These are phyloP conservation scores for Nemania diffusa DNA, from an alignment of 2,329 filamentous ascomycete genomes.

Conservation along the genomic window DNA sequence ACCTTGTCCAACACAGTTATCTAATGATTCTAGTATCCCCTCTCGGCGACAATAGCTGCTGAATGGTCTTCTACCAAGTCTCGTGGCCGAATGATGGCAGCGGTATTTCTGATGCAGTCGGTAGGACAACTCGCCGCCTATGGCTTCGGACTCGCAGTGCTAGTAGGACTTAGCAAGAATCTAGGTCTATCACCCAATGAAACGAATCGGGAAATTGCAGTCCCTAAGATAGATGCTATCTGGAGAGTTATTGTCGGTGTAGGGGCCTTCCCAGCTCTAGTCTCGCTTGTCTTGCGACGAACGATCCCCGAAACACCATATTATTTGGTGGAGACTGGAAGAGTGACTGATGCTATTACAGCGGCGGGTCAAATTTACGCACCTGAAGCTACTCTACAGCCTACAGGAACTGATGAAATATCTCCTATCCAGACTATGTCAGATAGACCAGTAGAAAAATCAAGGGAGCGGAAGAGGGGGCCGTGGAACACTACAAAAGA, in stretches of 20 bases:
- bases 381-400: constrained; percentile 31
- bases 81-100: constrained; percentile 74
- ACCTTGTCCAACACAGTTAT: neutral
- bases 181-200: constrained; percentile 25
- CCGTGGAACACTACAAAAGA: constrained; percentile 12
- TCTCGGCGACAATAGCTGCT: constrained; percentile 73
- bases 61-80: constrained; percentile 72
- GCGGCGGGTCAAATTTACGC: constrained; percentile 38
- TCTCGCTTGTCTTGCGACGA: constrained; percentile 59
- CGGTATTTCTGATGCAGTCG: constrained; percentile 76
- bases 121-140: constrained; percentile 74
- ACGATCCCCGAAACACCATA: constrained; percentile 61
- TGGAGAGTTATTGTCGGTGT: constrained; percentile 62
- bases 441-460: constrained; percentile 10
- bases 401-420: constrained; percentile 13
- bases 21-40: constrained; percentile 62
- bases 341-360: constrained; percentile 43
- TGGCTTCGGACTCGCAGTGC: constrained; percentile 59
- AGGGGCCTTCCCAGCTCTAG: constrained; percentile 58
- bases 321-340: constrained; percentile 47
- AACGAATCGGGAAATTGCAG: constrained; percentile 23
- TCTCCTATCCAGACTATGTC: constrained; percentile 3
- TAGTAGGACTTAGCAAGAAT: constrained; percentile 31
- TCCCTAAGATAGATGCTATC: constrained; percentile 54
- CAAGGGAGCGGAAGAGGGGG: constrained; percentile 5